Evolutionary conservation across 192 early-diverging fungal species (phyloP).

Genomic region (Coemansia furcata): DNA sequence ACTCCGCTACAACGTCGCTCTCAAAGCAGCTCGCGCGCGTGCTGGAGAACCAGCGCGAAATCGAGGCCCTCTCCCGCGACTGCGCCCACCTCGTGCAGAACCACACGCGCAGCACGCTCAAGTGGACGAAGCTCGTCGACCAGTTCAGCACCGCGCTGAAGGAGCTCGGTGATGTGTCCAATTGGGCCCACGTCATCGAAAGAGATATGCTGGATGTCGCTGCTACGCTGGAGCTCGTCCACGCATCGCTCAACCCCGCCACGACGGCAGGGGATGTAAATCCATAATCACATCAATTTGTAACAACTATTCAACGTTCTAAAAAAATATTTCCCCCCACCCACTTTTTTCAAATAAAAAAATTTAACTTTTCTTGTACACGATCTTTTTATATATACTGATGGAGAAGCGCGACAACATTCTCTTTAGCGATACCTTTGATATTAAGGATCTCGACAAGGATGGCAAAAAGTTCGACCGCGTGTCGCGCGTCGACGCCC

Average conservation of each 20-base stretch:
- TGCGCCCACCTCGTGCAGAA: constrained; percentile 40
- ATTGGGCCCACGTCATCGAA: constrained; percentile 84
- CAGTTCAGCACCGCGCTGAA: constrained; percentile 77
- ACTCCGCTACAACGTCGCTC: constrained; percentile 38
- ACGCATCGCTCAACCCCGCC: constrained; percentile 34
- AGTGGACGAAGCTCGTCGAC: constrained; percentile 77
- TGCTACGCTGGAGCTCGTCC: constrained; percentile 59
- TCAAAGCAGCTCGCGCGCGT: constrained; percentile 24
- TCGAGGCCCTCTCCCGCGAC: constrained; percentile 40
- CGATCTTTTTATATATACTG: neutral
- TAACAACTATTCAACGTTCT: neutral
- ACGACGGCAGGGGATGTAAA: neutral
- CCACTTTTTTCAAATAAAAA: neutral
- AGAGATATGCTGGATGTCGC: constrained; percentile 77
- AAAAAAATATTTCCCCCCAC: neutral
- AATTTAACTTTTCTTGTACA: constrained; percentile 1
- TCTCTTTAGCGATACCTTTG: constrained; percentile 86
- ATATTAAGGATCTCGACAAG: constrained; percentile 83
- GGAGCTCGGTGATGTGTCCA: constrained; percentile 84
- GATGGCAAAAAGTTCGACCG: constrained; percentile 94
- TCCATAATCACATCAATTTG: neutral
- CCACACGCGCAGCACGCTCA: constrained; percentile 54
- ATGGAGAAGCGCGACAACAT: constrained; percentile 73
- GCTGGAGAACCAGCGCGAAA: constrained; percentile 42
- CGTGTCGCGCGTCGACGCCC: constrained; percentile 84